Conservation (phyloP, 768 basidiomycete genomes). For the Grammothele lineata region DNA sequence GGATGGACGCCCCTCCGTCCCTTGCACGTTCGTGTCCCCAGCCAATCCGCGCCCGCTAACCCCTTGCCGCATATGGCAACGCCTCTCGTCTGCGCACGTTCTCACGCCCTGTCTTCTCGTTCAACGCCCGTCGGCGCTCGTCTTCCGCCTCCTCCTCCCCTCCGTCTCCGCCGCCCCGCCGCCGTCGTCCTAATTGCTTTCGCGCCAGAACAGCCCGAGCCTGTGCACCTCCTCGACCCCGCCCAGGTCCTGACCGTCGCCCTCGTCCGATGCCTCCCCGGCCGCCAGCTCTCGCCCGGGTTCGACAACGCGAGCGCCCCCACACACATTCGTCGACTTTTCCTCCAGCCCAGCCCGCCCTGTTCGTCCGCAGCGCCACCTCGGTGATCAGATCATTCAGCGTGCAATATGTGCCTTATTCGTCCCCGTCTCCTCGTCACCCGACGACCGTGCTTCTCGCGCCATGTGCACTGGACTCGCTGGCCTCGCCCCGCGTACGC, state of each 20-base stretch:
- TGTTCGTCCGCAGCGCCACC: too few species aligned
- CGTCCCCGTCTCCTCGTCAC: neutral
- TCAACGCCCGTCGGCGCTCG: too few species aligned
- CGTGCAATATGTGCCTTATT: neutral
- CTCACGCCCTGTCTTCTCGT: constrained; percentile 2
- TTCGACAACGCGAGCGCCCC: neutral
- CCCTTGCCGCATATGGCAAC: constrained; percentile 5
- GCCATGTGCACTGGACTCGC: too few species aligned
- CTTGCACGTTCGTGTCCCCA: constrained; percentile 21
- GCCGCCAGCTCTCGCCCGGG: neutral
- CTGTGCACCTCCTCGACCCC: neutral
- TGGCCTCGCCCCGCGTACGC: too few species aligned
- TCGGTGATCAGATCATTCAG: neutral
- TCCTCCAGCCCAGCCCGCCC: too few species aligned
- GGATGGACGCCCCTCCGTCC: constrained; percentile 1
- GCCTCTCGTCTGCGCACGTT: constrained; percentile 4
- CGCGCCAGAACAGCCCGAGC: too few species aligned
- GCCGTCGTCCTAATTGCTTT: too few species aligned
- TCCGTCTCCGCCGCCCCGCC: neutral
- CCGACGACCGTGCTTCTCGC: constrained; percentile 1
- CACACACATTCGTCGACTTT: constrained; percentile 14
- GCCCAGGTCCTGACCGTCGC: neutral
- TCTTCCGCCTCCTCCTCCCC: too few species aligned
- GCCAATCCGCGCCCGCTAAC: constrained; percentile 15
- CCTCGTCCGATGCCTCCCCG: too few species aligned